Evolutionary conservation across 1,284 basidiomycete genomes (phyloP), one percentile per base, ranked within the genome.

Genomic region (Xanthoconium separans): DNA sequence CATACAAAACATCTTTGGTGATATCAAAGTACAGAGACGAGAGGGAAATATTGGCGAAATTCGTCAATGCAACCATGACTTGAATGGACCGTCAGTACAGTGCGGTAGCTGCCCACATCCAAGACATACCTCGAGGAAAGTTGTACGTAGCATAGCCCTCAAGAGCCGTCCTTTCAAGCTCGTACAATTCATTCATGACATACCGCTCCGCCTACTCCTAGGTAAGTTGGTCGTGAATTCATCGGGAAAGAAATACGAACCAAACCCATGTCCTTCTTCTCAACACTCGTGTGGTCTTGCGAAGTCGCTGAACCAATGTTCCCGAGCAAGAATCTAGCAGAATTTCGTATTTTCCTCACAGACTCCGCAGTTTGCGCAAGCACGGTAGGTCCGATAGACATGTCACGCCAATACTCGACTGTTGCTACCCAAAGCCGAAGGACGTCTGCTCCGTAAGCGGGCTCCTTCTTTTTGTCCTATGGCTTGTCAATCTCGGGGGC

Each of bases 361-460:
- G 84, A 83, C 63, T 96, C 92, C 2, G 83, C 81, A 4, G 88
- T 84, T 65, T 95, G 90, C 5, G 83, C 75, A 37, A 99, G 80
- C 16, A 93, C 84, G 1, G 81, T 84, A 0, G 85, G 83, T 0
- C 95, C 91, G 50, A 99, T 88, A 1, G 91, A 84, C 68, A 91
- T 90, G 69, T 99, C 96, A 30, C 83, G 83, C 64, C 91, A 90
- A 64, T 93, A 97, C 63, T 98, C 95, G 20, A 93, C 89, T 0
- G 91, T 90, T 1, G 94, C 94, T 4, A 84, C 91, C 96, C 97
- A 99, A 15, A 97, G 76, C 6, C 97, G 83, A 27, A 99, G 77
- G 1, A 90, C 83, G 65, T 98, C 96, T 5, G 90, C 80, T 0
- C 97, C 96, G 66, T 93, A 91, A 0, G 85, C 84, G 1, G 92